Base-by-base conservation (phyloP, 139 green algal species). In the Tetradesmus lagerheimii region DNA sequence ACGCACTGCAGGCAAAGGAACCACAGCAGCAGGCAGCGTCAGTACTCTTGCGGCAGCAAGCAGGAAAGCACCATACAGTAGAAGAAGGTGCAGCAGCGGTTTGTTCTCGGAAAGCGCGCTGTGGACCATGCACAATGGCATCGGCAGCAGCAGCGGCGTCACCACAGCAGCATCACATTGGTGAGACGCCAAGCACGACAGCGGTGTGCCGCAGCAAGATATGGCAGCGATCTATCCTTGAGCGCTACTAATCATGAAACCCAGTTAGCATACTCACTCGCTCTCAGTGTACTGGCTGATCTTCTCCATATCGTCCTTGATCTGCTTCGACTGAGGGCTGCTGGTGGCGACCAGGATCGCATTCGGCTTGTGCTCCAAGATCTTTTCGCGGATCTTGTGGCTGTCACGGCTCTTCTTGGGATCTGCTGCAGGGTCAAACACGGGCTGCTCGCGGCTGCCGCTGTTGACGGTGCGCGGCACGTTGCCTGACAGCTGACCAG, bases 291-390 rank as follows among this genome's bases (percentile, higher is more conserved):
- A 88, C 50, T 82, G 79, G 47, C 87, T 86, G 79, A 90, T 79
- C 62, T 79, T 81, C 16, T 88, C 50, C 41, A 98, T 78, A 82
- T 98, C 95, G 9, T 92, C 92, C 38, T 94, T 89, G 88, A 99
- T 92, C 74, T 93, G 80, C 37, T 87, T 47, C 57, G 90, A 95
- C 41, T 95, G 83, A 23, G 96, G 92, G 43, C 92, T 87, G 23
- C 85, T 80, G 14, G 86, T 93, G 45, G 95, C 97, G 88, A 99
- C 89, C 47, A 98, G 91, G 38, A 98, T 94, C 25, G 96, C 94
- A 88, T 98, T 95, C 16, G 97, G 97, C 88, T 93, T 91, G 92
- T 93, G 83, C 88, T 97, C 91, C 89, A 95, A 79, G 9, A 98
- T 94, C 92, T 98, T 98, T 4, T 93, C 88, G 23, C 86, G 71